Evolutionary conservation across 148 eudicot genomes (phyloP).

Genomic region (Vaccinium darrowii): DNA sequence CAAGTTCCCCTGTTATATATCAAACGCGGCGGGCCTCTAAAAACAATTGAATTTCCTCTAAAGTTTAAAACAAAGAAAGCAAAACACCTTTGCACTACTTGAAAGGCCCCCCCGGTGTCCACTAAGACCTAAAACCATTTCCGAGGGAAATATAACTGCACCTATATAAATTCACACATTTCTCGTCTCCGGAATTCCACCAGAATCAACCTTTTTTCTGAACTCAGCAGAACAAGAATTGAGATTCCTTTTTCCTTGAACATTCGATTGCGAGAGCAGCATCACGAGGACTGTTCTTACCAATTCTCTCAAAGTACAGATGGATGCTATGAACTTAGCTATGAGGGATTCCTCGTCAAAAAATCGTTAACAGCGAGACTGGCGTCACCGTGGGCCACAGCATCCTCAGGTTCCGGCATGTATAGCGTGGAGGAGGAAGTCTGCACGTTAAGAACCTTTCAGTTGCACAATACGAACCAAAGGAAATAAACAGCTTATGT

Average conservation of each 20-base stretch:
- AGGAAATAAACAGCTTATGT: background rate
- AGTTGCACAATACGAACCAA: background rate
- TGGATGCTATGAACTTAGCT: constrained; percentile 10
- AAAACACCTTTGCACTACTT: background rate
- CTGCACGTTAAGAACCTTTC: constrained; percentile 34
- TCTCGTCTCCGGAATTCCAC: background rate
- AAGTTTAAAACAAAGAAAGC: background rate
- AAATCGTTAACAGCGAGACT: constrained; percentile 91
- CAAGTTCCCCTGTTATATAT: background rate
- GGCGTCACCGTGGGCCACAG: constrained; percentile 92
- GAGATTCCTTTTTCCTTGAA: background rate
- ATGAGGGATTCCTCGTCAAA: constrained; percentile 59
- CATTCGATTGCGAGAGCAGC: background rate
- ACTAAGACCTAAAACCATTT: background rate
- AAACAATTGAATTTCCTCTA: constrained; percentile 2
- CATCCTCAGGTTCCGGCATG: constrained; percentile 98
- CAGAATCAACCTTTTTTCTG: background rate
- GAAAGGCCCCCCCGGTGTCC: background rate
- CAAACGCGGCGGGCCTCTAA: background rate
- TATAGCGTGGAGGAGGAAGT: constrained; percentile 67
- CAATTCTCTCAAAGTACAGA: background rate
- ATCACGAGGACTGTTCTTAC: background rate
- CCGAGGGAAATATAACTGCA: background rate
- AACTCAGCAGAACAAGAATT: background rate
- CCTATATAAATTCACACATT: background rate